Percentiles rank a stretch among this genome's conserved stretches.
These are phyloP conservation scores for Geotrichum fermentans DNA, from an alignment of 1,139 yeast species.

Conservation along the genomic window DNA sequence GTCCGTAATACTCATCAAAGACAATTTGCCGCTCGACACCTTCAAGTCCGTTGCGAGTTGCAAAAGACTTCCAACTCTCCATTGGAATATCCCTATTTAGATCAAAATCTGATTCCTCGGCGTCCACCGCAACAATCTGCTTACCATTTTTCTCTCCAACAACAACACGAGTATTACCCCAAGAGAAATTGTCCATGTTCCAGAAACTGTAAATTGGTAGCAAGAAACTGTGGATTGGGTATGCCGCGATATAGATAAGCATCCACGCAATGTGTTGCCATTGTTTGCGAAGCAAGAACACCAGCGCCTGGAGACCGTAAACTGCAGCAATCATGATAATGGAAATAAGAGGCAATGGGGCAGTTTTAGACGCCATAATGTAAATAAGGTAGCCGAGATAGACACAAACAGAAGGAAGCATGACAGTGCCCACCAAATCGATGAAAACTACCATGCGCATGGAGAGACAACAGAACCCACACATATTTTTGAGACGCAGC, in stretches of 20 bases:
- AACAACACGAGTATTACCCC: constrained; percentile 46
- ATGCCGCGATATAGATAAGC: constrained; percentile 40
- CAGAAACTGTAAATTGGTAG: constrained; percentile 43
- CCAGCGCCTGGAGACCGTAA: constrained; percentile 41
- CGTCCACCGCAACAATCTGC: constrained; percentile 34
- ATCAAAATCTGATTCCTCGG: constrained; percentile 34
- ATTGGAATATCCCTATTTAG: constrained; percentile 29
- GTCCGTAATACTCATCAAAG: constrained; percentile 19
- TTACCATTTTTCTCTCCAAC: constrained; percentile 42
- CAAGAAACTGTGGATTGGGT: constrained; percentile 40
- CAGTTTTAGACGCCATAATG: constrained; percentile 32
- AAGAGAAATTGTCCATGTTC: constrained; percentile 45
- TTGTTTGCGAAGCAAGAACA: constrained; percentile 39
- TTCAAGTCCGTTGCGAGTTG: constrained; percentile 35
- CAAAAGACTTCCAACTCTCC: constrained; percentile 39
- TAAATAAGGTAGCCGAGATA: constrained; percentile 41
- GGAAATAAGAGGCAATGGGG: constrained; percentile 39
- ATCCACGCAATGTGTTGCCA: constrained; percentile 48
- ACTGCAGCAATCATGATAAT: constrained; percentile 39
- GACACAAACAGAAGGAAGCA: constrained; percentile 43
- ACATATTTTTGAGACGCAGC: constrained; percentile 40
- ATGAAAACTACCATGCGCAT: constrained; percentile 42
- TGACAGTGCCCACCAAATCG: constrained; percentile 40
- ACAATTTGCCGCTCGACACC: constrained; percentile 36
- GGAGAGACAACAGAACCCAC: constrained; percentile 44